These are phyloP conservation scores for Phytophthora pistaciae DNA, from an alignment of 352 stramenopile species.

Conservation along the genomic window DNA sequence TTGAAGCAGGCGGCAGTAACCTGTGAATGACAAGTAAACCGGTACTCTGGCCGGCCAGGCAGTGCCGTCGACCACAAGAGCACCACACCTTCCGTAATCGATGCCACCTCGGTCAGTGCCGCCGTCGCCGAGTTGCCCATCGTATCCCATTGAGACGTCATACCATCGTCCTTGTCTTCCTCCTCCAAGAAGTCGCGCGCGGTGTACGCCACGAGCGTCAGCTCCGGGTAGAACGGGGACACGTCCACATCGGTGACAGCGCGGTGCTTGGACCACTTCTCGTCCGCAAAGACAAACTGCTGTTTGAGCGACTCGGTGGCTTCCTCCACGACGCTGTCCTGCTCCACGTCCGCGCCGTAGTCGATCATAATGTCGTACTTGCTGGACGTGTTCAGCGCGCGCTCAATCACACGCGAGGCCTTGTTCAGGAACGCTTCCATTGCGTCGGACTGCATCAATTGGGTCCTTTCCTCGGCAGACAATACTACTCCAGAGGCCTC, in stretches of 20 bases:
- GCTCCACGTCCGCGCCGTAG: slow-evolving; percentile 79
- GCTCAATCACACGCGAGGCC: slow-evolving; percentile 83
- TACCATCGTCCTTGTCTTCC: slow-evolving; percentile 63
- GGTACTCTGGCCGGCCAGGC: slow-evolving; percentile 82
- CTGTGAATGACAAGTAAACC: slow-evolving; percentile 89
- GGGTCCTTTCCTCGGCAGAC: slow-evolving; percentile 69
- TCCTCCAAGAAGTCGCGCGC: slow-evolving; percentile 79
- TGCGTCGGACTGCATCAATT: slow-evolving; percentile 73
- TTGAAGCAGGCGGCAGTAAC: slow-evolving; percentile 90
- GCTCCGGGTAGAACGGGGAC: slow-evolving; percentile 85
- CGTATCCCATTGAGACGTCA: slow-evolving; percentile 74
- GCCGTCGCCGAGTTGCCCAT: slow-evolving; percentile 63
- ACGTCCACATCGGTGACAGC: slow-evolving; percentile 87
- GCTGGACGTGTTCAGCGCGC: slow-evolving; percentile 74
- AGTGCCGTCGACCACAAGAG: slow-evolving; percentile 89
- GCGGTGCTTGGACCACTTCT: slow-evolving; percentile 85
- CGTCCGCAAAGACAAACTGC: slow-evolving; percentile 74
- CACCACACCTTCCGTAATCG: slow-evolving; percentile 82
- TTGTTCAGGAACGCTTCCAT: slow-evolving; percentile 85
- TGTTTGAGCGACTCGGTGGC: slow-evolving; percentile 76
- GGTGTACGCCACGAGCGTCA: slow-evolving; percentile 76
- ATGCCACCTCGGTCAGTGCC: slow-evolving; percentile 63
- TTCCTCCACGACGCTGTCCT: slow-evolving; percentile 63
- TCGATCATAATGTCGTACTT: slow-evolving; percentile 90
- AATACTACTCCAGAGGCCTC: slow-evolving; percentile 35